phyloP scores from a whole-genome alignment of 192 early-diverging fungal genomes.

The Coemansia sp. region DNA sequence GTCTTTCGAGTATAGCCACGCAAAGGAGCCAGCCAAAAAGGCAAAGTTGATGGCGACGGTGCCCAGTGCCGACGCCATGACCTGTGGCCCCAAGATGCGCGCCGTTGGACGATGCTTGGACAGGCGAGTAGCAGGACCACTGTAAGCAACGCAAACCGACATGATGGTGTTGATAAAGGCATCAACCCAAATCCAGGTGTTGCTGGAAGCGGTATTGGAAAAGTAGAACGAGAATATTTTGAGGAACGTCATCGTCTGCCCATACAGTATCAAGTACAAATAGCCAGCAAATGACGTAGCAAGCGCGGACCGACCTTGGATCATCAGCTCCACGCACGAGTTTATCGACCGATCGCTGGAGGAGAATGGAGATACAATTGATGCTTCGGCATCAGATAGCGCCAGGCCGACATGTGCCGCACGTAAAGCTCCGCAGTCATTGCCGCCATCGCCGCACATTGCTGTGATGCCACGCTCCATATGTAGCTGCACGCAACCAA shows the following conservation, averaged over 20 bases:
- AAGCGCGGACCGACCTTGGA: slow-evolving; percentile 65
- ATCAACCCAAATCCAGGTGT: slow-evolving; percentile 69
- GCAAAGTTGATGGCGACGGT: slow-evolving; percentile 63
- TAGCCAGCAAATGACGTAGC: slow-evolving; percentile 68
- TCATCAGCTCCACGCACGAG: slow-evolving; percentile 66
- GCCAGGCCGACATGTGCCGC: slow-evolving; percentile 78
- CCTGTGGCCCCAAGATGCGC: slow-evolving; percentile 66
- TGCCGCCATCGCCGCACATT: slow-evolving; percentile 86
- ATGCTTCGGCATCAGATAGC: slow-evolving; percentile 72
- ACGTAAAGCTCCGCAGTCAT: slow-evolving; percentile 79
- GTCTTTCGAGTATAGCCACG: slow-evolving; percentile 54
- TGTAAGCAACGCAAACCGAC: slow-evolving; percentile 60
- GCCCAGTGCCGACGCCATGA: slow-evolving; percentile 58
- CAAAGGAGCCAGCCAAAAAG: slow-evolving; percentile 53
- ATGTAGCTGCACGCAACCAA: slow-evolving; percentile 68
- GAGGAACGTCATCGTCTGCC: slow-evolving; percentile 61
- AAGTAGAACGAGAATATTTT: slow-evolving; percentile 67
- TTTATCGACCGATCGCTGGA: slow-evolving; percentile 59
- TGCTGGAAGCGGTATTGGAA: slow-evolving; percentile 56
- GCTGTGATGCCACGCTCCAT: slow-evolving; percentile 72
- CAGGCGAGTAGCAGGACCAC: slow-evolving; percentile 56
- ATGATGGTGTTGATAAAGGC: slow-evolving; percentile 60
- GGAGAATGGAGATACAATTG: slow-evolving; percentile 78
- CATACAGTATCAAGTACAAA: slow-evolving; percentile 64
- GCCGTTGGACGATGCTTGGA: slow-evolving; percentile 61